phyloP scores from a whole-genome alignment of 129 eudicot genomes.

The Oenanthe sinensis region DNA sequence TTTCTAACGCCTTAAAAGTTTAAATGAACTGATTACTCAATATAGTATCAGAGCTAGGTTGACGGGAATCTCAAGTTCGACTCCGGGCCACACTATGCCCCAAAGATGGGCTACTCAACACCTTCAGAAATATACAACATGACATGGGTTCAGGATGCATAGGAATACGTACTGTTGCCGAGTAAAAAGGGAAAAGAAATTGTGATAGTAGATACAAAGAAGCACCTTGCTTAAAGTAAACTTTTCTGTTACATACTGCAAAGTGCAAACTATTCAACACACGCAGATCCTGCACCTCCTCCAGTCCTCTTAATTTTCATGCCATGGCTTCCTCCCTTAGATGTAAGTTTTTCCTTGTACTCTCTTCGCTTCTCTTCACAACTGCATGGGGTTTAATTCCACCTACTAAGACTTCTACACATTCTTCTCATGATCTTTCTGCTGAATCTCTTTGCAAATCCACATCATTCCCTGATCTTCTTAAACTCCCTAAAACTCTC shows the following conservation, averaged over 20 bases:
- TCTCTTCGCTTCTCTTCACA: not conserved
- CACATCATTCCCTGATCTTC: conserved; percentile 59
- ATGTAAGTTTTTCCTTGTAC: not conserved
- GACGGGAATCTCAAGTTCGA: too few species aligned
- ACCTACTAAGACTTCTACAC: not conserved
- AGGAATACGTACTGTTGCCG: not conserved
- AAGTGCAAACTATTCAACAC: not conserved
- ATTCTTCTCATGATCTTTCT: not conserved
- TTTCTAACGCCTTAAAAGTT: too few species aligned
- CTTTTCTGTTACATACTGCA: not conserved
- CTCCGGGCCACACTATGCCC: too few species aligned
- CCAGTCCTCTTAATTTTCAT: too few species aligned
- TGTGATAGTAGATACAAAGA: not conserved
- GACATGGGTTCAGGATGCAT: too few species aligned
- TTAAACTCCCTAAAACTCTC: conserved; percentile 51
- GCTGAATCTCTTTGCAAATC: conserved; percentile 41
- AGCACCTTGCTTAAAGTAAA: not conserved
- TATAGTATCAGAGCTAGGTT: too few species aligned
- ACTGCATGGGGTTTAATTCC: not conserved
- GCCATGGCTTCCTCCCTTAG: conserved; percentile 5
- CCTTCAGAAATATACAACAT: too few species aligned
- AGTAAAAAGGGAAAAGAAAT: not conserved
- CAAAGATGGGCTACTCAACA: too few species aligned
- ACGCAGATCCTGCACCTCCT: not conserved
- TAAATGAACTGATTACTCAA: too few species aligned